phyloP scores from a whole-genome alignment of 345 rosid genomes.

The Hirschfeldia incana region DNA sequence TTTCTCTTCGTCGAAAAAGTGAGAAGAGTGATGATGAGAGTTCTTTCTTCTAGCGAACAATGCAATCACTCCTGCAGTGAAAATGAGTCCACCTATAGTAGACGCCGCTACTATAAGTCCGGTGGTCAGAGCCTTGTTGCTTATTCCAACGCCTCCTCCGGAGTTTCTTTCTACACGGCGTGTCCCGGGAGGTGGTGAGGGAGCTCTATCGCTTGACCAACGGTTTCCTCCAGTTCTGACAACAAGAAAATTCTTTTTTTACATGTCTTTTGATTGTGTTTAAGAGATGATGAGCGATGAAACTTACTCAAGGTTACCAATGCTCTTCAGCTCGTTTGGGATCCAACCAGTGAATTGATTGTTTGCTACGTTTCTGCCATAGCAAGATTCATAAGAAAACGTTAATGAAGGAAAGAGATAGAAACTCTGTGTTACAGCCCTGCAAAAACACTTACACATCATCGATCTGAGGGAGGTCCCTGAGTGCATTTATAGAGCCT shows the following conservation, averaged over 20 bases:
- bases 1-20: slow-evolving; percentile 80
- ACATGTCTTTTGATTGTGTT: background rate
- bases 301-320: slow-evolving; percentile 63
- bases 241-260: background rate
- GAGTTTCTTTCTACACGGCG: slow-evolving; percentile 37
- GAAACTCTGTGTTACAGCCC: slow-evolving; percentile 4
- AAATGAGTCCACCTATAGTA: slow-evolving; percentile 51
- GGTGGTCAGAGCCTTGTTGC: slow-evolving; percentile 32
- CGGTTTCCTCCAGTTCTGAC: slow-evolving; percentile 78
- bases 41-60: slow-evolving; percentile 42
- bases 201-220: slow-evolving; percentile 73
- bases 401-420: background rate
- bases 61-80: slow-evolving; percentile 44
- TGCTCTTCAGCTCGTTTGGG: slow-evolving; percentile 64
- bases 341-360: slow-evolving; percentile 89
- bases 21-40: slow-evolving; percentile 52
- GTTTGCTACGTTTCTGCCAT: slow-evolving; percentile 71
- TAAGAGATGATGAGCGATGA: slow-evolving; percentile 11
- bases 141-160: slow-evolving; percentile 4
- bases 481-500: slow-evolving; percentile 71
- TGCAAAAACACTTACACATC: slow-evolving; percentile 59
- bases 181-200: slow-evolving; percentile 82
- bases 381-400: slow-evolving; percentile 9
- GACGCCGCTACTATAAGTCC: slow-evolving; percentile 50
- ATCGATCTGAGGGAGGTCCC: slow-evolving; percentile 63